phyloP scores from a whole-genome alignment of 768 basidiomycete genomes.

The Dendrothele bispora region DNA sequence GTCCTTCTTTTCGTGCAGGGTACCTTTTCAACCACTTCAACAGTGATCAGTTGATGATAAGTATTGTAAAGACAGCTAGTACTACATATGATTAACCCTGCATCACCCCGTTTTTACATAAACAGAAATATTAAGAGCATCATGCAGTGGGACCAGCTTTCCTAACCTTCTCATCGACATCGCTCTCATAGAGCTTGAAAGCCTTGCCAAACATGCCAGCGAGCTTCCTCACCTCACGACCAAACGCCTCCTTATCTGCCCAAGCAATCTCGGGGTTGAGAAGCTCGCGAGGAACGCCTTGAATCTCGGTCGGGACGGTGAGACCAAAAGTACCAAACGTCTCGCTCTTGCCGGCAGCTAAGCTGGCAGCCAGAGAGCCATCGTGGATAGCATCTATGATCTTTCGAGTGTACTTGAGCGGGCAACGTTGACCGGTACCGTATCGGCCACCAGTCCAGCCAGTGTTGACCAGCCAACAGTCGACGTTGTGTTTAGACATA shows the following conservation, averaged over 20 bases:
- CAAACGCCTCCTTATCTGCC: constrained; percentile 87
- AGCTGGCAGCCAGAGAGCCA: constrained; percentile 83
- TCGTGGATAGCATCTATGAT: constrained; percentile 98
- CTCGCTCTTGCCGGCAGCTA: constrained; percentile 85
- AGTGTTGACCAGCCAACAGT: constrained; percentile 99
- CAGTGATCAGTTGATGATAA: too few relatives aligned
- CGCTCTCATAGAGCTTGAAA: constrained; percentile 87
- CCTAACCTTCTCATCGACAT: constrained; percentile 79
- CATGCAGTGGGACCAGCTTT: constrained; percentile 74
- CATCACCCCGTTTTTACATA: neutral
- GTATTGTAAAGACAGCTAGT: too few relatives aligned
- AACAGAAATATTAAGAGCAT: constrained; percentile 24
- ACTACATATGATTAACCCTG: neutral
- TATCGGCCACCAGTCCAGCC: constrained; percentile 96
- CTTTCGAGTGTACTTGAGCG: constrained; percentile 91
- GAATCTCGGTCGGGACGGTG: constrained; percentile 76
- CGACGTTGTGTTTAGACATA: constrained; percentile 85
- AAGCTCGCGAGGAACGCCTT: constrained; percentile 88
- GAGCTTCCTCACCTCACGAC: constrained; percentile 84
- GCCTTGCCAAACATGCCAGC: constrained; percentile 94
- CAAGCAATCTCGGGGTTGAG: constrained; percentile 89
- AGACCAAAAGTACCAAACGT: constrained; percentile 83
- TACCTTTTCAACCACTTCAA: too few relatives aligned
- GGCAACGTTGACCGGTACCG: constrained; percentile 90
- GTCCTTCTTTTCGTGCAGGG: too few relatives aligned